Percentiles rank a stretch among this genome's conserved stretches.
phyloP scores from a whole-genome alignment of 768 basidiomycete genomes.

The Suillus discolor region DNA sequence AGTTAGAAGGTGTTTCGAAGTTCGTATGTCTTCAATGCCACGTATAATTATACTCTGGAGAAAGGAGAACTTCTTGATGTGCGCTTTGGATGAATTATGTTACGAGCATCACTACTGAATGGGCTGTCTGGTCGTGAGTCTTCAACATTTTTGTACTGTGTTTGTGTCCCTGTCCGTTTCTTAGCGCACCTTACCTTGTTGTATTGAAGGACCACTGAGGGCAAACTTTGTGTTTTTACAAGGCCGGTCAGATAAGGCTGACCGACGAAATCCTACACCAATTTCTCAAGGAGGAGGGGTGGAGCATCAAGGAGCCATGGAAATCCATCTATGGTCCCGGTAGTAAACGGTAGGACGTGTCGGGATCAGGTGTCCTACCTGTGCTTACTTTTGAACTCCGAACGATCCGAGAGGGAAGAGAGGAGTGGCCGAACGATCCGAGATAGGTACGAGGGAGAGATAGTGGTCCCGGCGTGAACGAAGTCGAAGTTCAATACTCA shows the following conservation, averaged over 20 bases:
- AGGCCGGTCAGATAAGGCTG: conserved; percentile 61
- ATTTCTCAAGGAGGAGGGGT: conserved; percentile 67
- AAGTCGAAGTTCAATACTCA: too few species aligned
- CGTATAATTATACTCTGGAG: conserved; percentile 64
- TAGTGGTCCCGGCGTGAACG: too few species aligned
- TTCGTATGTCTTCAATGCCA: conserved; percentile 73
- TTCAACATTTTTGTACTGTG: conserved; percentile 4
- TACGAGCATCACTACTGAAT: conserved; percentile 80
- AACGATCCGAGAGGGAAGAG: too few species aligned
- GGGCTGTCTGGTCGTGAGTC: conserved; percentile 82
- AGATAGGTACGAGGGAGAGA: too few species aligned
- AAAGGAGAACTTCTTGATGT: conserved; percentile 69
- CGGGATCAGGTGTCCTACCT: not conserved
- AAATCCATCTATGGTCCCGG: conserved; percentile 69
- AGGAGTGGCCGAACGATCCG: too few species aligned
- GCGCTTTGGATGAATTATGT: conserved; percentile 84
- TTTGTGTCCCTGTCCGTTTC: conserved; percentile 8
- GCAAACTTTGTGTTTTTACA: conserved; percentile 79
- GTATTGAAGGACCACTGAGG: conserved; percentile 73
- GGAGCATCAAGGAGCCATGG: conserved; percentile 71
- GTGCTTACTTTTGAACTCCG: too few species aligned
- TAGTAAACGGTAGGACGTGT: conserved; percentile 59
- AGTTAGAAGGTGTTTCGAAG: conserved; percentile 67
- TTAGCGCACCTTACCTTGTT: conserved; percentile 77
- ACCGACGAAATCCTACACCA: conserved; percentile 60